A percentile compares a stretch with the other conserved stretches of the same genome.
These are phyloP conservation scores for Aspergillus puulaauensis DNA, from an alignment of 2,329 filamentous ascomycete species.

Conservation along the genomic window DNA sequence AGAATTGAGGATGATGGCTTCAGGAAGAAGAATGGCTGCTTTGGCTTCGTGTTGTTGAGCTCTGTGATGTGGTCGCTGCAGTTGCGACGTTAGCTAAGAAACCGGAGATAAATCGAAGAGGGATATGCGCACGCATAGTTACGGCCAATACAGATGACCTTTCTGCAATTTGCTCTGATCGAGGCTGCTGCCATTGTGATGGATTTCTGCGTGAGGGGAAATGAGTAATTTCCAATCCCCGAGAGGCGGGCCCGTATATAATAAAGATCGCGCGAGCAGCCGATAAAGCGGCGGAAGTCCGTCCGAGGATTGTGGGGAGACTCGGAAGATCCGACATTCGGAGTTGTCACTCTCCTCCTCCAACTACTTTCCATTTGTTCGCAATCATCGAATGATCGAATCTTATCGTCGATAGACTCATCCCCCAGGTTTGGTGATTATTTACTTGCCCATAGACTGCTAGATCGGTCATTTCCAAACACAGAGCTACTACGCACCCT, in stretches of 20 bases:
- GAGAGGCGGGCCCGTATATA: constrained; percentile 1
- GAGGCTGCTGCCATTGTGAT: constrained; percentile 42
- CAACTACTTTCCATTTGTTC: background rate
- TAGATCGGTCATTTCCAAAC: background rate
- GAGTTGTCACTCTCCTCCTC: constrained; percentile 8
- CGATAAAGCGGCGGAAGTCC: constrained; percentile 20
- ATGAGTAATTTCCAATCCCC: background rate
- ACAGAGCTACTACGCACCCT: background rate
- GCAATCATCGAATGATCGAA: background rate
- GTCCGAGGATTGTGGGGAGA: constrained; percentile 27
- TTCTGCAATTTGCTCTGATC: constrained; percentile 56
- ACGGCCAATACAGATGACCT: constrained; percentile 90
- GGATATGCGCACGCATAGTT: constrained; percentile 78
- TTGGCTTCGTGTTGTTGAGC: constrained; percentile 81
- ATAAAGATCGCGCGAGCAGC: constrained; percentile 2
- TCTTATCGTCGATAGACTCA: background rate
- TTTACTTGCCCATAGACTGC: background rate
- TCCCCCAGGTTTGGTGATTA: background rate
- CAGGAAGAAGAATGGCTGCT: constrained; percentile 98
- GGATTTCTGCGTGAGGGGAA: background rate
- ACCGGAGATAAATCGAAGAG: background rate
- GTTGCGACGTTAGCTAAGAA: constrained; percentile 3
- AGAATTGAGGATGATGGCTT: constrained; percentile 90
- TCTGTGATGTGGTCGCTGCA: constrained; percentile 86
- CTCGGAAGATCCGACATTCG: constrained; percentile 22